Conservation (phyloP, 768 basidiomycete genomes). For the Thelephora ganbajun region DNA sequence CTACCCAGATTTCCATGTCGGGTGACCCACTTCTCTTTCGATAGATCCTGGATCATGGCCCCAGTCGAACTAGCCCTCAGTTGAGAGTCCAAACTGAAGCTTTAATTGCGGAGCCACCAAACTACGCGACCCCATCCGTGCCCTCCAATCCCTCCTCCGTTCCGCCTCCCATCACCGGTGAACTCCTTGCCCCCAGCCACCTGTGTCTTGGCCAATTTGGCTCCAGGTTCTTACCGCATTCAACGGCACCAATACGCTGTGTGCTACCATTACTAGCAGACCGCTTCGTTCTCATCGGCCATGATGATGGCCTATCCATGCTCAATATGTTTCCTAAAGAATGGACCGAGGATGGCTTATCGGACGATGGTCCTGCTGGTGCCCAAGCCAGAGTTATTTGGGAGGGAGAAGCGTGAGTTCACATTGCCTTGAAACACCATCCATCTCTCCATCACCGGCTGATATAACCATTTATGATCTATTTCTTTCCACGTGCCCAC, state of each 20-base stretch:
- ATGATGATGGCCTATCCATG: constrained; percentile 69
- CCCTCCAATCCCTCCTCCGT: constrained; percentile 2
- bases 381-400: constrained; percentile 56
- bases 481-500: neutral
- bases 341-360: constrained; percentile 30
- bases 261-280: constrained; percentile 57
- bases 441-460: no score
- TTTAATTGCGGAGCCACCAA: constrained; percentile 6
- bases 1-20: constrained; percentile 1
- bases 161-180: constrained; percentile 24
- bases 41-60: neutral
- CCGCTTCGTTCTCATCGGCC: constrained; percentile 60
- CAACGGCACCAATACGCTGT: constrained; percentile 61
- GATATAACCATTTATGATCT: neutral
- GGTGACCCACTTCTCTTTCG: neutral
- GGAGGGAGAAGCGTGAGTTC: constrained; percentile 60
- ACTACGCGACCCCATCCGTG: constrained; percentile 10
- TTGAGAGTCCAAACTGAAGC: constrained; percentile 14
- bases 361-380: constrained; percentile 50
- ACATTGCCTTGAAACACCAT: neutral
- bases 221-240: constrained; percentile 74
- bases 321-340: constrained; percentile 73
- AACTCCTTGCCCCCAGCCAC: constrained; percentile 44
- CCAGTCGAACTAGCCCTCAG: constrained; percentile 5
- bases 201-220: constrained; percentile 67